These are phyloP conservation scores for Toxoplasma gondii DNA, from an alignment of 169 alveolate genomes.

Conservation along the genomic window DNA sequence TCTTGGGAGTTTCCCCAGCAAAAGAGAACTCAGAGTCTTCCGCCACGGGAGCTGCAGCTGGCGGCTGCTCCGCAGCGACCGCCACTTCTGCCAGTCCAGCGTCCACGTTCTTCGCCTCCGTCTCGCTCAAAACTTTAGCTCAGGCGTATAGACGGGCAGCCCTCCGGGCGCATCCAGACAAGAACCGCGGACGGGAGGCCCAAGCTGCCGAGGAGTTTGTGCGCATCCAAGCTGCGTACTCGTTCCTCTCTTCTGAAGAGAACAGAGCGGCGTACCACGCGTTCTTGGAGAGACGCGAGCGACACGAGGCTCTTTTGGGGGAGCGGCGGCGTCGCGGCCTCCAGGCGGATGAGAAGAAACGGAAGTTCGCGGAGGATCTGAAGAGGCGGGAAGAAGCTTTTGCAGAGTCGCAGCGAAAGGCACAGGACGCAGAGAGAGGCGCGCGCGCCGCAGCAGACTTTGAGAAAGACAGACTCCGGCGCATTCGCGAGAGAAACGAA, in stretches of 20 bases:
- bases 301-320: conserved; percentile 43
- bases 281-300: conserved; percentile 42
- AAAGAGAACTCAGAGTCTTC: not conserved
- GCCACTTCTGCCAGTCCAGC: not conserved
- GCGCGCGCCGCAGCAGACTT: not conserved
- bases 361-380: conserved; percentile 37
- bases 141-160: conserved; percentile 57
- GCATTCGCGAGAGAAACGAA: conserved; percentile 37
- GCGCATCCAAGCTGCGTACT: conserved; percentile 50
- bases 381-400: conserved; percentile 22
- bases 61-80: not conserved
- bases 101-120: not conserved
- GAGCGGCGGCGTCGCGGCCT: conserved; percentile 17
- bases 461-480: not conserved
- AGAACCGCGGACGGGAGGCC: conserved; percentile 56
- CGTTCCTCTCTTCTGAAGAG: conserved; percentile 28
- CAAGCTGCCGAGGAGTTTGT: conserved; percentile 57
- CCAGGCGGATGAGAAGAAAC: conserved; percentile 35
- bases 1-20: not conserved
- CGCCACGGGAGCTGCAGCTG: not conserved
- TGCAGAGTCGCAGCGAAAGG: not conserved
- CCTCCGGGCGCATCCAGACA: conserved; percentile 63
- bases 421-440: not conserved
- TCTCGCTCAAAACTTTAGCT: conserved; percentile 30
- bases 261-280: conserved; percentile 45